Conservation (phyloP, 306 rosid genomes). For the Acmispon strigosus region DNA sequence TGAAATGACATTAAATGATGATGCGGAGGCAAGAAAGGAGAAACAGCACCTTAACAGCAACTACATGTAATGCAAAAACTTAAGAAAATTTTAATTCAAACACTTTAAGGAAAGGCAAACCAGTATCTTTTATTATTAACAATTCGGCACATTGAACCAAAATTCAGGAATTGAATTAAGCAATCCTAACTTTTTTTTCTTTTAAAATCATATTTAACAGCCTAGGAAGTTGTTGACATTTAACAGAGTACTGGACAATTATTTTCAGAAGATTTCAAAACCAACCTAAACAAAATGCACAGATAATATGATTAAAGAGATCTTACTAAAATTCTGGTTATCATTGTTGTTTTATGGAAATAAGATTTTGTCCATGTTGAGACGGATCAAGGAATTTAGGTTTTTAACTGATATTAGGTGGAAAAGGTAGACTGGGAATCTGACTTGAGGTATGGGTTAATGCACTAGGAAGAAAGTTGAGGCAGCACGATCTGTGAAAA, state of each 20-base stretch:
- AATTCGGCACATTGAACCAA: not conserved
- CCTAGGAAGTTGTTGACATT: not conserved
- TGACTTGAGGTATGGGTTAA: not conserved
- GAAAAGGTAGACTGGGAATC: not conserved
- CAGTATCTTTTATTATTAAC: not conserved
- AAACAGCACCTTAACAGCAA: constrained; percentile 11
- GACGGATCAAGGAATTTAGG: not conserved
- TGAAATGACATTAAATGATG: constrained; percentile 3
- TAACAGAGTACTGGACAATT: not conserved
- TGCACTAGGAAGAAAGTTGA: not conserved
- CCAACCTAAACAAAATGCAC: constrained; percentile 4
- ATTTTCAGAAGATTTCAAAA: not conserved
- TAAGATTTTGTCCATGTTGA: not conserved
- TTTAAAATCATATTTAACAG: not conserved
- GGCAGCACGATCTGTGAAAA: not conserved
- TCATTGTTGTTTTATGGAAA: not conserved
- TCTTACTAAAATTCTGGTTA: not conserved
- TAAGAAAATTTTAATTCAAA: not conserved
- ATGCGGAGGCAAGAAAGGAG: not conserved
- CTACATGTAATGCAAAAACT: constrained; percentile 9
- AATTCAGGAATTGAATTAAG: not conserved
- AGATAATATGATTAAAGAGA: not conserved
- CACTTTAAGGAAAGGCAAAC: not conserved
- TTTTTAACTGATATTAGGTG: not conserved
- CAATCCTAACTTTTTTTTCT: not conserved